phyloP scores from a whole-genome alignment of 169 alveolate genomes.

The Eimeria sp. region DNA sequence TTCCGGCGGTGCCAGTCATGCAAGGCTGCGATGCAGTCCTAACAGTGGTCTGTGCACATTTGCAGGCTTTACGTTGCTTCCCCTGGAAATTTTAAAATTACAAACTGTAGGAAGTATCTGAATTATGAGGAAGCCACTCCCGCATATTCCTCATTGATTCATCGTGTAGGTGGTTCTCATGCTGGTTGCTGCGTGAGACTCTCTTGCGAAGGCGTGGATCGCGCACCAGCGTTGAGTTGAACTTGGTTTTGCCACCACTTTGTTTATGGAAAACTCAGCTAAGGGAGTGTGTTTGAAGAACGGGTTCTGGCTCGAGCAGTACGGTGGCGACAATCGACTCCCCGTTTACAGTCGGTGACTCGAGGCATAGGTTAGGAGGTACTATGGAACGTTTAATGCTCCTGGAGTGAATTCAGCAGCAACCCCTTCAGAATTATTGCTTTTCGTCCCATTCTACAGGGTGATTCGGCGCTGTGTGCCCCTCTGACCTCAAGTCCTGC shows the following conservation, averaged over 20 bases:
- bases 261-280: neutral
- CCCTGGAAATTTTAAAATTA: neutral
- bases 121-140: neutral
- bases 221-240: neutral
- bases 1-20: constrained; percentile 24
- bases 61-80: neutral
- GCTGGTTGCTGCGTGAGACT: neutral
- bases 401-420: neutral
- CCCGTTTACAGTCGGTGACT: constrained; percentile 22
- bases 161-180: constrained; percentile 15
- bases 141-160: constrained; percentile 4
- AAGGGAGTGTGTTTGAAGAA: neutral
- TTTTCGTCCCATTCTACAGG: neutral
- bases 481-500: neutral
- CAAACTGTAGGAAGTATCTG: neutral
- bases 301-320: neutral
- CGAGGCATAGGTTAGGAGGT: constrained; percentile 2
- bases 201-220: constrained; percentile 20
- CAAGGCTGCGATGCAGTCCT: constrained; percentile 24
- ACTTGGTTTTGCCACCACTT: neutral
- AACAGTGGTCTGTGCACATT: constrained; percentile 1
- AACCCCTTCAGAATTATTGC: neutral
- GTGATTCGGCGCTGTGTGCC: constrained; percentile 17
- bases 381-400: neutral
- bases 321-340: constrained; percentile 34